Evolutionary conservation across 106 monocot genomes (phyloP).

Genomic region (Dioscorea alata): DNA sequence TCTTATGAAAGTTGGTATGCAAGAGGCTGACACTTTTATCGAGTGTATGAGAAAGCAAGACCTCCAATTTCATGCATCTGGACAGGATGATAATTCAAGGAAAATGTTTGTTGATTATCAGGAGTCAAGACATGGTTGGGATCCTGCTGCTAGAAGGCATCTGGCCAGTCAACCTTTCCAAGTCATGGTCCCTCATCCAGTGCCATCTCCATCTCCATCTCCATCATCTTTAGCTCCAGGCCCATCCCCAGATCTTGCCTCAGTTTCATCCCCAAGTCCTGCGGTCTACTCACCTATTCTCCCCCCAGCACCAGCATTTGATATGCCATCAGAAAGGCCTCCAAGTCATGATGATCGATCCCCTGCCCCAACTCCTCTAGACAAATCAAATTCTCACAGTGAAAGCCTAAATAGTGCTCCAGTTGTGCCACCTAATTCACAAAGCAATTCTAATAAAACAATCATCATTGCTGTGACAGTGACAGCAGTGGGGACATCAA

Average conservation of each 20-base stretch:
- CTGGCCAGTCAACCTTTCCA: constrained; percentile 20
- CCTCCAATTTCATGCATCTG: too few relatives aligned
- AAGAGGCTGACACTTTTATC: not conserved
- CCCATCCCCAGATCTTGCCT: constrained; percentile 1
- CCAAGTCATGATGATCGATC: constrained; percentile 1
- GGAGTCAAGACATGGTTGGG: constrained; percentile 6
- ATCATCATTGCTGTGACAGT: constrained; percentile 30
- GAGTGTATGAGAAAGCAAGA: too few relatives aligned
- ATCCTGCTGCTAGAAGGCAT: constrained; percentile 23
- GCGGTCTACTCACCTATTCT: constrained; percentile 4
- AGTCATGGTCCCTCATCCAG: not conserved
- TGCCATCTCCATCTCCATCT: constrained; percentile 14
- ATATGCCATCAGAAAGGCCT: constrained; percentile 6
- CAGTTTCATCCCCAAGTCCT: not conserved
- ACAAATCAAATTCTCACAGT: not conserved
- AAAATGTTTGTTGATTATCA: constrained; percentile 12
- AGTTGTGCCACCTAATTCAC: constrained; percentile 6
- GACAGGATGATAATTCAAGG: not conserved
- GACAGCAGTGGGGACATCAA: constrained; percentile 20
- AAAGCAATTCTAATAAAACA: constrained; percentile 11
- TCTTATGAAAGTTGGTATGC: not conserved
- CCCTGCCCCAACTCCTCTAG: not conserved
- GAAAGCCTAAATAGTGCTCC: constrained; percentile 2
- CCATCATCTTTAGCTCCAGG: constrained; percentile 1
- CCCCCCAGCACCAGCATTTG: constrained; percentile 1